A percentile compares a stretch with the other conserved stretches of the same genome.
Evolutionary conservation across 202 grass and related monocot genomes (phyloP).

Genomic region (Schoenoplectus triqueter): DNA sequence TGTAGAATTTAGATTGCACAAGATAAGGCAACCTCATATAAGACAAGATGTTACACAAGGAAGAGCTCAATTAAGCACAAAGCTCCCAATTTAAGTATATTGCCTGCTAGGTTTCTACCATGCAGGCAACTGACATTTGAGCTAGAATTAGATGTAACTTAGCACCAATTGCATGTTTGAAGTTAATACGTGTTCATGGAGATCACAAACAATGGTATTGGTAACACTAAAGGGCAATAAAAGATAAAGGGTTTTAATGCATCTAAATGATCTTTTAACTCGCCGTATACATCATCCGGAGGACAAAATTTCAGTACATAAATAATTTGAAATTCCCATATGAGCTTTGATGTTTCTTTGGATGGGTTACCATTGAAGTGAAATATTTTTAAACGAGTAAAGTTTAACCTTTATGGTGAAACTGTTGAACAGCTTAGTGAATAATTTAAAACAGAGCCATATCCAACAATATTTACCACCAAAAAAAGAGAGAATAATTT

Average conservation of each 20-base stretch:
- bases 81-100: background rate
- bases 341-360: background rate
- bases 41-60: background rate
- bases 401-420: background rate
- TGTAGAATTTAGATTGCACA: background rate
- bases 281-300: background rate
- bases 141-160: background rate
- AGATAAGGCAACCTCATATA: background rate
- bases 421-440: background rate
- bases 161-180: background rate
- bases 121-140: background rate
- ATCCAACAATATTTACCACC: background rate
- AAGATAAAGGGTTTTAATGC: background rate
- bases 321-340: conserved; percentile 9
- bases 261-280: background rate
- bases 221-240: background rate
- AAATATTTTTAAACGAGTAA: background rate
- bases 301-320: background rate
- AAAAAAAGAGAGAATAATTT: background rate
- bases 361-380: background rate
- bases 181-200: background rate
- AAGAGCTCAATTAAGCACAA: background rate
- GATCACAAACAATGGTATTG: background rate
- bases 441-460: background rate
- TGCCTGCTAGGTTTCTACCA: background rate